Conservation (phyloP, 2,329 filamentous ascomycete species). For the Amylocarpus encephaloides region DNA sequence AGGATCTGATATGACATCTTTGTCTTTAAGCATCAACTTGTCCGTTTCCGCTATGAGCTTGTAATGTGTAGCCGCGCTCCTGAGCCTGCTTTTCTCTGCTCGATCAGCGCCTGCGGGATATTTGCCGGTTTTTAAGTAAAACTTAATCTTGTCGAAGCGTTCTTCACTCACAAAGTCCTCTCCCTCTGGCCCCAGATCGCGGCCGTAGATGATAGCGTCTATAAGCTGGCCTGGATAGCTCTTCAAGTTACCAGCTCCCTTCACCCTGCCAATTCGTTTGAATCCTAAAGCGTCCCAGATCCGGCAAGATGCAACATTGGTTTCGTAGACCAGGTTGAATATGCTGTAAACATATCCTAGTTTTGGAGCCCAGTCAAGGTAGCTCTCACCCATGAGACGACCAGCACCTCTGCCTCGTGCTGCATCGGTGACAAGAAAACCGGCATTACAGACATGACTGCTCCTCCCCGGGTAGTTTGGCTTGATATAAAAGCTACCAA, state of each 20-base stretch:
- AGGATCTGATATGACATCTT: constrained; percentile 91
- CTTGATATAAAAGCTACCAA: constrained; percentile 68
- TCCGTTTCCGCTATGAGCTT: constrained; percentile 63
- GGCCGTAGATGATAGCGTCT: constrained; percentile 57
- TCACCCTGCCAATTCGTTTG: constrained; percentile 63
- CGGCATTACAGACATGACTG: constrained; percentile 66
- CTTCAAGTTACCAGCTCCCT: constrained; percentile 46
- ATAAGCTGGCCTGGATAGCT: constrained; percentile 46
- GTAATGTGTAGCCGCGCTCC: constrained; percentile 92
- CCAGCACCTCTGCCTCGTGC: constrained; percentile 50
- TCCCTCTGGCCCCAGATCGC: constrained; percentile 50
- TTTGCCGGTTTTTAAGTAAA: constrained; percentile 89
- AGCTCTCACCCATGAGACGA: constrained; percentile 49
- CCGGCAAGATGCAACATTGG: constrained; percentile 63
- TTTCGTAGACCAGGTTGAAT: constrained; percentile 72
- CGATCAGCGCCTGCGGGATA: constrained; percentile 91
- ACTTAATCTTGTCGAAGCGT: constrained; percentile 97
- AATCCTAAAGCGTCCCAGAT: constrained; percentile 72
- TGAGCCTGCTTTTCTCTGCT: constrained; percentile 88
- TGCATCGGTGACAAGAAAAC: constrained; percentile 50
- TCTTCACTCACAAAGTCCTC: constrained; percentile 89
- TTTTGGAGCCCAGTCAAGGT: constrained; percentile 51
- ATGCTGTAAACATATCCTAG: constrained; percentile 66
- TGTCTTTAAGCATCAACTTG: constrained; percentile 93
- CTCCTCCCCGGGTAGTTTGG: constrained; percentile 69